Base-by-base conservation (phyloP, 768 basidiomycete species). In the Podaxis sp. region DNA sequence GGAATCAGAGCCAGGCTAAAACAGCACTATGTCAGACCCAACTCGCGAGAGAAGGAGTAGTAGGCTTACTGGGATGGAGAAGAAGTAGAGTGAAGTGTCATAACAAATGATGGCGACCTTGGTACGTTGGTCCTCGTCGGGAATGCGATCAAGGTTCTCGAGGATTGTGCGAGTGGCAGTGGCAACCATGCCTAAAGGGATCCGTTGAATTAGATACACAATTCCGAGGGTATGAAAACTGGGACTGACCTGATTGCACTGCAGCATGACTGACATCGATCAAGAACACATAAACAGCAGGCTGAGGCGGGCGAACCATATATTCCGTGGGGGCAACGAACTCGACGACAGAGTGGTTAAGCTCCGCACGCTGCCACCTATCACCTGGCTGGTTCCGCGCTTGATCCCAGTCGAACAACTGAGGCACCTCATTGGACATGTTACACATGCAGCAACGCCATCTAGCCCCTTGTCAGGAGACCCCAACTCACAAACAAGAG, bases 401-500 rank as follows among this genome's bases (percentile, higher is more conserved):
- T 74, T 95, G 93, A 73, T 99, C 94, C 97, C 97, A 99, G 73
- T 99, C 97, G 72, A 98, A 98, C 56, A 97, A 80, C 69, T 98
- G 96, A 24, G 97, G 97, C 0, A 98, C 96, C 75, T 98, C 97
- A 73, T 98, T 99, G 46, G 93, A 91, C 84, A 98, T 88, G 69
- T 90, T 93, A 75, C 97, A 99, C 94, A 99, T 94, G 76, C 94
- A 96, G 75, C 97, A 99, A 72, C 97, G 91, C 97, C 97, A 99
- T 65, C 91, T 90, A 60, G 4, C 22, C 58, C 56, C 33, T 50
- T 25, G 57, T 61, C 36, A 63, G 43, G 11, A 41, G 12, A 9
- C 13, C 17, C 19, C 33, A 37, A 22, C 38, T 29, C 50, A 41
- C 19, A 24, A 61, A 6, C 40, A 55, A 22, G 24, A 2, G 38